Conservation (phyloP, 2,329 filamentous ascomycete genomes). For the Arthrobotrys megalospora region DNA sequence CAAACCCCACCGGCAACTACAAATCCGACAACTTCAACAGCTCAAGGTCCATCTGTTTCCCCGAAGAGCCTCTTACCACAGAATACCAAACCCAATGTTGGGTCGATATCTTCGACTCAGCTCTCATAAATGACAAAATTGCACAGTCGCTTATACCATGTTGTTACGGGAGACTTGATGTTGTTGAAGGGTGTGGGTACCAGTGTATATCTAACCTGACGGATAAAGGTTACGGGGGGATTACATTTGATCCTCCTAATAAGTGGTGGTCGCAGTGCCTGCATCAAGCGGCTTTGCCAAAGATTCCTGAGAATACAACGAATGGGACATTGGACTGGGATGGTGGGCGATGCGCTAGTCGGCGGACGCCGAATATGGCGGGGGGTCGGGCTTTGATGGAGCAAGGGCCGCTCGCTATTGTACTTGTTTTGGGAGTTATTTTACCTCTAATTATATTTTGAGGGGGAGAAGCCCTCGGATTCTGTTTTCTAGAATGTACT, state of each 20-base stretch:
- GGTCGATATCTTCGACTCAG: neutral
- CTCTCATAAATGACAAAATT: constrained; percentile 14
- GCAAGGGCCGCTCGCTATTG: neutral
- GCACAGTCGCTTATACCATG: constrained; percentile 11
- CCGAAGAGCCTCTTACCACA: constrained; percentile 14
- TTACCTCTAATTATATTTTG: constrained; percentile 1
- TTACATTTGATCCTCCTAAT: neutral
- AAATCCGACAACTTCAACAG: neutral
- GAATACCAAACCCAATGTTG: constrained; percentile 30
- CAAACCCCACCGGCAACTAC: neutral
- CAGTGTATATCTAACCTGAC: constrained; percentile 36
- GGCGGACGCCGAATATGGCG: neutral
- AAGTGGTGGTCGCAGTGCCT: constrained; percentile 6
- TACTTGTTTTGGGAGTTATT: neutral
- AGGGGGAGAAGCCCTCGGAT: neutral
- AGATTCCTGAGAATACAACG: neutral
- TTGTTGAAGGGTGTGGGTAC: constrained; percentile 38
- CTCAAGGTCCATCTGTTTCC: constrained; percentile 16
- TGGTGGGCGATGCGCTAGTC: neutral
- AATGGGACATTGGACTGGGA: constrained; percentile 3
- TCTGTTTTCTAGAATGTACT: neutral
- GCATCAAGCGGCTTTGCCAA: neutral
- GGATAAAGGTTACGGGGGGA: neutral
- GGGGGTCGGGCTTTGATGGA: neutral
- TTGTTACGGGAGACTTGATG: constrained; percentile 33